phyloP scores from a whole-genome alignment of 176 grass and related monocot genomes.

The Rhynchospora pubera region DNA sequence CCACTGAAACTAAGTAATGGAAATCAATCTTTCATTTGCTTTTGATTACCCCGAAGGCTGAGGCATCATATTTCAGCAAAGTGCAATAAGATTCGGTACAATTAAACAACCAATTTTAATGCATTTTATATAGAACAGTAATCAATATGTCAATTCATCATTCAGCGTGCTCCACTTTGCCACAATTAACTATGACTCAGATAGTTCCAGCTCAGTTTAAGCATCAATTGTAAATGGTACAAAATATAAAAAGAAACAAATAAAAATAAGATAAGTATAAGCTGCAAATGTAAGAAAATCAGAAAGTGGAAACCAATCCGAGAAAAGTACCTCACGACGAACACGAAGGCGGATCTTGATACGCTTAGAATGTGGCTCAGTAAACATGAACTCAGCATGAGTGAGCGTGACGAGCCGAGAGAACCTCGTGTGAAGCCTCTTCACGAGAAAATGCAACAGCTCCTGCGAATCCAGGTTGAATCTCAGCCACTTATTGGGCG shows the following conservation, averaged over 20 bases:
- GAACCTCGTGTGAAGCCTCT: constrained; percentile 56
- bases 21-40: not conserved
- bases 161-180: not conserved
- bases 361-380: constrained; percentile 95
- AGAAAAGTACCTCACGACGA: constrained; percentile 56
- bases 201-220: not conserved
- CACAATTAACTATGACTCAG: not conserved
- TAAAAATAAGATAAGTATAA: not conserved
- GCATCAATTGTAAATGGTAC: not conserved
- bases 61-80: not conserved
- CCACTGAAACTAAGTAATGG: not conserved
- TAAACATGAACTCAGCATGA: constrained; percentile 86
- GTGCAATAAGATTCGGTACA: not conserved
- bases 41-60: not conserved
- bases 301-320: not conserved
- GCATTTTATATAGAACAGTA: not conserved
- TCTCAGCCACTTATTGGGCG: constrained; percentile 50
- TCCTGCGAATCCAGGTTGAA: constrained; percentile 63
- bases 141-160: not conserved
- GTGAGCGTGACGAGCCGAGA: constrained; percentile 57
- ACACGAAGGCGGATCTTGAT: constrained; percentile 83
- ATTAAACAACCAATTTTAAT: not conserved
- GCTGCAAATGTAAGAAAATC: not conserved
- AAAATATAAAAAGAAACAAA: not conserved
- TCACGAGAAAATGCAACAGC: constrained; percentile 73